phyloP scores from a whole-genome alignment of 1,284 basidiomycete genomes.

The Boletus smithii region DNA sequence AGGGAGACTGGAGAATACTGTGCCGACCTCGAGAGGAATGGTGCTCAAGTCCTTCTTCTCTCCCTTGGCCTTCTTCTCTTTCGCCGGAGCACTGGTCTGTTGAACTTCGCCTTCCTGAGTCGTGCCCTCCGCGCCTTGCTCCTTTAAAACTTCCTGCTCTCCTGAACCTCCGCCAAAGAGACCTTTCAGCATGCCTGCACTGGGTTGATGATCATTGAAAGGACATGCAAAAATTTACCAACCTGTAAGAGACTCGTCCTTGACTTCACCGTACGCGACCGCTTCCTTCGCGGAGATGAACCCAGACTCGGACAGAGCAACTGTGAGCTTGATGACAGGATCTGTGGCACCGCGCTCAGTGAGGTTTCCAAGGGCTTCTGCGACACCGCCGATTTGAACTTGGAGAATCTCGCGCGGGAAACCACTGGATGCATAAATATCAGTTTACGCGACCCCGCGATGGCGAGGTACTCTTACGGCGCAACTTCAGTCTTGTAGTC shows the following conservation, averaged over 20 bases:
- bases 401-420: conserved; percentile 69
- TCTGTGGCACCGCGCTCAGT: conserved; percentile 69
- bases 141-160: conserved; percentile 27
- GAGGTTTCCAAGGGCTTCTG: conserved; percentile 69
- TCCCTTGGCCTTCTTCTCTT: conserved; percentile 40
- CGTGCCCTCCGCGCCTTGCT: conserved; percentile 18
- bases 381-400: conserved; percentile 63
- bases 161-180: conserved; percentile 65
- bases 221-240: conserved; percentile 22
- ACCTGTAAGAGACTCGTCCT: conserved; percentile 74
- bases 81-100: conserved; percentile 23
- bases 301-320: conserved; percentile 80
- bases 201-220: conserved; percentile 14
- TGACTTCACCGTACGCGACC: conserved; percentile 71
- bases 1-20: conserved; percentile 59
- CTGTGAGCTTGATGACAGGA: conserved; percentile 77
- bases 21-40: conserved; percentile 61
- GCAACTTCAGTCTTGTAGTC: conserved; percentile 62
- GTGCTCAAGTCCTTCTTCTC: conserved; percentile 44
- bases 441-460: background rate
- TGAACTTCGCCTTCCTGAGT: conserved; percentile 25
- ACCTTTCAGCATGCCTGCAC: conserved; percentile 75
- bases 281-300: conserved; percentile 77
- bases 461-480: conserved; percentile 44
- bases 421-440: conserved; percentile 40